Base-by-base conservation (phyloP, 2,329 filamentous ascomycete genomes). In the Cladophialophora carrionii region DNA sequence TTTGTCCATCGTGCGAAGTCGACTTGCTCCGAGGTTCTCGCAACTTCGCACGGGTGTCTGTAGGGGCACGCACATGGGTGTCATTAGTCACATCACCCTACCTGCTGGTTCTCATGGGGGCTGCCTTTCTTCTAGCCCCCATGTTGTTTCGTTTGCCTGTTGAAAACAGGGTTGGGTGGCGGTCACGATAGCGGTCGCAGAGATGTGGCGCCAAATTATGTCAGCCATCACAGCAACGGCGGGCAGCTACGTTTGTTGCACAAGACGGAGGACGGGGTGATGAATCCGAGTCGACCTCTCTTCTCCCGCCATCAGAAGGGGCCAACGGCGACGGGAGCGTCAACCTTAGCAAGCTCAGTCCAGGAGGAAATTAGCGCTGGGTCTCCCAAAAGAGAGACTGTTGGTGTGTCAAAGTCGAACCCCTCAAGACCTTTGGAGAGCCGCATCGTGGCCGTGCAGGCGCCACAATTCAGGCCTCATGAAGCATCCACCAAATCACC, bases 101-200 rank as follows among this genome's bases (percentile, higher is more conserved):
- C 37, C 29, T 31, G 43, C 52, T 46, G 31, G 34, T 22, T 26
- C 46, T 32, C n/a, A 26, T 41, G 51, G 62, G 62, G 62, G 55
- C 62, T 63, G 51, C 51, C 52, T 60, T 60, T 53, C 24, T 43
- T 24, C 37, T 43, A 31, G 51, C 52, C 41, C 61, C 20, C 34
- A 58, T 57, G 54, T 37, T 61, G 65, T 68, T 68, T 68, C 62
- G 65, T 68, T 60, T 64, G 59, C 52, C 32, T 53, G 48, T 24
- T 22, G 61, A 54, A 43, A 56, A 29, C 41, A 59, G 43, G 57
- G 43, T 41, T 54, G 52, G 31, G 4, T 34, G 52, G 52, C 55
- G 61, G 52, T 31, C 54, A 52, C 34, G 51, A 46, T 32, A 37
- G 61, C 55, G 57, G 65, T 41, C 34, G 54, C 24, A 54, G 24